A percentile compares a stretch with the other conserved stretches of the same genome.
phyloP scores from a whole-genome alignment of 805 yeast genomes.

The Brettanomyces nanus region DNA sequence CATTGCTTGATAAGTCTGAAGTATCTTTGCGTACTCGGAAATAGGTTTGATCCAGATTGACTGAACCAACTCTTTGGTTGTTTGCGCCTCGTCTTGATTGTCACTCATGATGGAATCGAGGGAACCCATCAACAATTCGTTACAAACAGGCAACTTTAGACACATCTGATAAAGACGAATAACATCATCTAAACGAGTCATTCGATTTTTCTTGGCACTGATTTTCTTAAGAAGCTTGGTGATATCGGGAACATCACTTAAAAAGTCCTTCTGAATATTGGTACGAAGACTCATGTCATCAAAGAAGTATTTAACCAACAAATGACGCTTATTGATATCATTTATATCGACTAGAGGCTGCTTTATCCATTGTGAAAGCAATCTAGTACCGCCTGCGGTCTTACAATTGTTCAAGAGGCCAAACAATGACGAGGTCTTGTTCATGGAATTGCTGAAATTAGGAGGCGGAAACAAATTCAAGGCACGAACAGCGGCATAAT shows the following conservation, averaged over 20 bases:
- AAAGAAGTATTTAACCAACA: slow-evolving; percentile 65
- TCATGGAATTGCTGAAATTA: slow-evolving; percentile 36
- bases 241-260: slow-evolving; percentile 75
- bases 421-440: slow-evolving; percentile 46
- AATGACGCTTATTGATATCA: slow-evolving; percentile 61
- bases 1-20: slow-evolving; percentile 68
- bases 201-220: slow-evolving; percentile 25
- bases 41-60: slow-evolving; percentile 55
- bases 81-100: slow-evolving; percentile 13
- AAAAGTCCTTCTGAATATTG: slow-evolving; percentile 55
- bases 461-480: slow-evolving; percentile 72
- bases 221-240: slow-evolving; percentile 68
- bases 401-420: slow-evolving; percentile 86
- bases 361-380: slow-evolving; percentile 89
- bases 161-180: slow-evolving; percentile 81
- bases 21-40: slow-evolving; percentile 36
- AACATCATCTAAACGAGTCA: slow-evolving; percentile 76
- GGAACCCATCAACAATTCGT: slow-evolving; percentile 41
- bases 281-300: slow-evolving; percentile 62
- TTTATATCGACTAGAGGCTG: slow-evolving; percentile 74
- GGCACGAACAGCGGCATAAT: slow-evolving; percentile 83
- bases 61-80: slow-evolving; percentile 30
- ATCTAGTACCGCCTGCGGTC: slow-evolving; percentile 79
- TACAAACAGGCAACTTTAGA: slow-evolving; percentile 59
- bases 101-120: slow-evolving; percentile 25